These are phyloP conservation scores for Lactifluus echinatus DNA, from an alignment of 768 basidiomycete species.

Conservation along the genomic window DNA sequence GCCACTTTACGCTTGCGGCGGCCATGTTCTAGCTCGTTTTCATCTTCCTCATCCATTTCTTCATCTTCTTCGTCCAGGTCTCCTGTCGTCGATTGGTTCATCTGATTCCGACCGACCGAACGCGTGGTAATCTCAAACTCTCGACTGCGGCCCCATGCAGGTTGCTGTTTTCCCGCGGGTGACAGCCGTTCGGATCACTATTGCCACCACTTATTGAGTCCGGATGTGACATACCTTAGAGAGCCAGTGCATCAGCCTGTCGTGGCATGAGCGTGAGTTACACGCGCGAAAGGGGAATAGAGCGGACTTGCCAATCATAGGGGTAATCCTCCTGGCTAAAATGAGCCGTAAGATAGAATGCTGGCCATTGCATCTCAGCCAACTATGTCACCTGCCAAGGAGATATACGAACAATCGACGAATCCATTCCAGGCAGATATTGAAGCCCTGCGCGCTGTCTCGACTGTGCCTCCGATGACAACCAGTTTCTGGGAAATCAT, in stretches of 20 bases:
- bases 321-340: conserved; percentile 84
- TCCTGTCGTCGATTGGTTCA: conserved; percentile 59
- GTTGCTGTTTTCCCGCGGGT: conserved; percentile 49
- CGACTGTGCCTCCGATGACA: conserved; percentile 82
- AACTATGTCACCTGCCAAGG: not conserved
- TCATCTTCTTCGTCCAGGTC: conserved; percentile 67
- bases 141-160: conserved; percentile 78
- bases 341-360: conserved; percentile 84
- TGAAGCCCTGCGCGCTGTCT: conserved; percentile 76
- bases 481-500: conserved; percentile 62
- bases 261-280: conserved; percentile 2
- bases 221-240: conserved; percentile 47
- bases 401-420: conserved; percentile 57
- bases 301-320: conserved; percentile 58
- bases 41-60: conserved; percentile 44
- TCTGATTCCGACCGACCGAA: conserved; percentile 50
- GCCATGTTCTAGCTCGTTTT: conserved; percentile 55
- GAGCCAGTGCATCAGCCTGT: conserved; percentile 84
- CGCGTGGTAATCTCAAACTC: conserved; percentile 88
- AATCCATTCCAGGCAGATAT: conserved; percentile 85
- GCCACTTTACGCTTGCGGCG: conserved; percentile 67
- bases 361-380: conserved; percentile 30
- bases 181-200: not conserved
- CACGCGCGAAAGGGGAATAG: not conserved
- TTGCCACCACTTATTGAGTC: not conserved